Evolutionary conservation across 768 basidiomycete genomes (phyloP).

Genomic region (Amanita inopinata): DNA sequence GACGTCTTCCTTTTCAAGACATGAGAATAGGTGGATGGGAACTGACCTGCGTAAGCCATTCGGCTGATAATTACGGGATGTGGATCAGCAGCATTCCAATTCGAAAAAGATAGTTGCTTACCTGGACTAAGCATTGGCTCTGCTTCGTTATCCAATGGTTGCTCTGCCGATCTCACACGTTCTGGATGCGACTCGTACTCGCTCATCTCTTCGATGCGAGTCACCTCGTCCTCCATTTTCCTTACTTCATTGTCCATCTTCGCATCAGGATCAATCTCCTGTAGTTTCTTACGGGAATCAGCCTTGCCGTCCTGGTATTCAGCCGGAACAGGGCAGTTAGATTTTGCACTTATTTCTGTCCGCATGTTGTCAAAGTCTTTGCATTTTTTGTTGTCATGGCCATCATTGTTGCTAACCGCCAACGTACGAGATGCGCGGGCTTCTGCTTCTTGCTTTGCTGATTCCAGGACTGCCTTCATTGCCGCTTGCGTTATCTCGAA

Average conservation of each 20-base stretch:
- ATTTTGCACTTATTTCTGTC: not conserved
- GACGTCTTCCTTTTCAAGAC: not conserved
- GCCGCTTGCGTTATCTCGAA: conserved; percentile 18
- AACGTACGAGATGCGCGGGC: conserved; percentile 7
- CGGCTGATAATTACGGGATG: not conserved
- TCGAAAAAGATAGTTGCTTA: too few species aligned
- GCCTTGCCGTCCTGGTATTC: not conserved
- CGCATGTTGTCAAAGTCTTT: not conserved
- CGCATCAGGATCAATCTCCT: conserved; percentile 2
- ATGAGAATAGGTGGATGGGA: not conserved
- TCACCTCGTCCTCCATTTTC: conserved; percentile 9
- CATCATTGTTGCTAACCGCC: not conserved
- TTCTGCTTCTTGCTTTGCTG: conserved; percentile 18
- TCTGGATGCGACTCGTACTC: conserved; percentile 24
- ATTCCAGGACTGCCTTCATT: conserved; percentile 25
- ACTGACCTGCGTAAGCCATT: conserved; percentile 6
- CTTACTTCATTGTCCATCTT: conserved; percentile 4
- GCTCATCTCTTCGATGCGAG: conserved; percentile 15
- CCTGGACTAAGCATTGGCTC: conserved; percentile 63
- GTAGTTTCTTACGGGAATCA: not conserved
- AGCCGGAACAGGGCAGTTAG: not conserved
- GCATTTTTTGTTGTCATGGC: not conserved
- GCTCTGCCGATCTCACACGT: conserved; percentile 37
- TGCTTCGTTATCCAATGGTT: conserved; percentile 53
- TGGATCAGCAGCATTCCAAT: too few species aligned